A percentile compares a stretch with the other conserved stretches of the same genome.
phyloP scores from a whole-genome alignment of 352 stramenopile species.

The Discostella stelligera region DNA sequence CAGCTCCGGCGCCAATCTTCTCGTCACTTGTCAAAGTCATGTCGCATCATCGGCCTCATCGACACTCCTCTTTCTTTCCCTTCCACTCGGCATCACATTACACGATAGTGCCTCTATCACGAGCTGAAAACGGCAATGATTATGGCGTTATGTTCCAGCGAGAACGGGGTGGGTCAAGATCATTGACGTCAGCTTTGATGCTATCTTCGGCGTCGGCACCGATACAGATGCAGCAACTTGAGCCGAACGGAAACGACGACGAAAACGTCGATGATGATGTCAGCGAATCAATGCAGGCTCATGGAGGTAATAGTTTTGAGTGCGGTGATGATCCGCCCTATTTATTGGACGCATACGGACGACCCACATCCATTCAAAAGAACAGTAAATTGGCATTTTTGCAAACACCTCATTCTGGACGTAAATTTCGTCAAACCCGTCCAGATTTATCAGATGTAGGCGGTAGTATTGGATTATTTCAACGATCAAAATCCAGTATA shows the following conservation, averaged over 20 bases:
- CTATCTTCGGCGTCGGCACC: too few relatives aligned
- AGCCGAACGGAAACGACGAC: background rate
- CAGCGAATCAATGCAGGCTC: background rate
- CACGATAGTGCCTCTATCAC: too few relatives aligned
- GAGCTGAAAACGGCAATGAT: too few relatives aligned
- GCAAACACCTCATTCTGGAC: conserved; percentile 68
- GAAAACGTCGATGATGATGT: conserved; percentile 1
- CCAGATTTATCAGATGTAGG: conserved; percentile 35
- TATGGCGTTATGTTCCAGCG: too few relatives aligned
- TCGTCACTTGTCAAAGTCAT: too few relatives aligned
- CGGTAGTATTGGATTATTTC: background rate
- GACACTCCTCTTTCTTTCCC: too few relatives aligned
- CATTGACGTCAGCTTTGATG: too few relatives aligned
- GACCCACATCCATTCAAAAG: conserved; percentile 21
- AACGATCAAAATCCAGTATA: background rate
- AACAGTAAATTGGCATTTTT: conserved; percentile 15
- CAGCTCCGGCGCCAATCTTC: too few relatives aligned
- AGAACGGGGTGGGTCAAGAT: too few relatives aligned
- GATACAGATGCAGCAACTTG: too few relatives aligned
- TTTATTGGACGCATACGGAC: conserved; percentile 28
- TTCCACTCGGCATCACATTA: too few relatives aligned
- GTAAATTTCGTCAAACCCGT: conserved; percentile 74
- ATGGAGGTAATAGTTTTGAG: background rate
- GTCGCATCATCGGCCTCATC: too few relatives aligned
- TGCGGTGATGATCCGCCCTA: conserved; percentile 9